A percentile compares a stretch with the other conserved stretches of the same genome.
These are phyloP conservation scores for Pseudocercospora musae DNA, from an alignment of 2,329 filamentous ascomycete genomes.

Conservation along the genomic window DNA sequence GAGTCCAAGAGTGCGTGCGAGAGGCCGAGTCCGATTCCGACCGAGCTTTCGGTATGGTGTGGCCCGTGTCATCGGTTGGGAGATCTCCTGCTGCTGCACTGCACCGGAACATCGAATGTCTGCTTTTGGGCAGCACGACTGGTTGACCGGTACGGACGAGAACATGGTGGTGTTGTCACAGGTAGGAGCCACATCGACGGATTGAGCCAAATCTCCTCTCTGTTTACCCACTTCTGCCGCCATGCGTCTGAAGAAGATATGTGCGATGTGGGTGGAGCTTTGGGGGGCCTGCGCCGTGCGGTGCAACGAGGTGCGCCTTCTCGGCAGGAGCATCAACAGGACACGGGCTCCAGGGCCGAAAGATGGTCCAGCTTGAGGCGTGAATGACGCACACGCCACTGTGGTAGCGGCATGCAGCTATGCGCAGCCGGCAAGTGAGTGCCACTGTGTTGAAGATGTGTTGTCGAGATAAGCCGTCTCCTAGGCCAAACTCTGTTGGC, in stretches of 20 bases:
- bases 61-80: constrained; percentile 1
- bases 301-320: background rate
- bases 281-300: background rate
- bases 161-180: background rate
- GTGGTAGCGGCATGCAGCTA: background rate
- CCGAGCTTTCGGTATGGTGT: background rate
- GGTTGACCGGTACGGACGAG: background rate
- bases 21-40: background rate
- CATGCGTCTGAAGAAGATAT: background rate
- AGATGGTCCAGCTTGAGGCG: background rate
- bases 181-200: background rate
- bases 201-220: background rate
- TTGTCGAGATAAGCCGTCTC: background rate
- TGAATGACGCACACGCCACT: background rate
- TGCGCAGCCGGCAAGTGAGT: background rate
- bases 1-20: background rate
- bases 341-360: background rate
- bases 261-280: background rate
- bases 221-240: background rate
- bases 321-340: background rate
- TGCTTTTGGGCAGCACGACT: background rate
- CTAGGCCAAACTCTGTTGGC: background rate
- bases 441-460: background rate
- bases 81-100: background rate
- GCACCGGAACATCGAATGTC: background rate